Base-by-base conservation (phyloP, 768 basidiomycete genomes). In the Naganishia friedmannii region DNA sequence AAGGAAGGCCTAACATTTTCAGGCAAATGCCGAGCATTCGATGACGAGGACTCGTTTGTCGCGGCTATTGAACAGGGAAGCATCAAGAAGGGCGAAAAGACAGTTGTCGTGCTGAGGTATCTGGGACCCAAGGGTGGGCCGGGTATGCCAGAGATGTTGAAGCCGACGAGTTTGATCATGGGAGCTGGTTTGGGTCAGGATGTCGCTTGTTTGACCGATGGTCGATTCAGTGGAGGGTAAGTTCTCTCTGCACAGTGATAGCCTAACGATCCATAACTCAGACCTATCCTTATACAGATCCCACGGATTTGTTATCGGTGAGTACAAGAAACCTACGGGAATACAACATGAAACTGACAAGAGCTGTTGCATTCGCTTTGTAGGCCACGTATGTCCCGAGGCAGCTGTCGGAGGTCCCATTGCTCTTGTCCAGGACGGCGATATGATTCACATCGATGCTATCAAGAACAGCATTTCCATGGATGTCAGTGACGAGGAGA, bases 121-220 rank as follows among this genome's bases (percentile, higher is more conserved):
- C 88, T 99, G 74, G 96, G 96, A 57, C 95, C 95, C 32, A 90
- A 92, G 83, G 95, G 95, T 72, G 96, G 95, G 70, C 95, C 95
- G 39, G 93, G 93, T 73, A 99, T 99, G 95, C 95, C 93, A 60
- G 96, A 99, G 84, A 99, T 99, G 96, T 85, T 98, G 70, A 97
- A 97, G 80, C 94, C 94, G 29, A 98, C 95, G 37, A 92, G 91
- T 83, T 80, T 98, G 77, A 93, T 99, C 81, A 98, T 99, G 92
- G 96, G 96, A 67, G 96, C 96, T 15, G 96, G 96, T 13, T 85
- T 98, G 13, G 96, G 96, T 13, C 84, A 90, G 74, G 95, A 98
- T 75, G 96, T 98, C 58, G 95, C 95, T 46, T 97, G 92, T 81
- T 82, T 99, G 74, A 99, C 96, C 21, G 95, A 99, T 82, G 96